phyloP scores from a whole-genome alignment of 495 filamentous ascomycete species.

The Xylaria castorea region DNA sequence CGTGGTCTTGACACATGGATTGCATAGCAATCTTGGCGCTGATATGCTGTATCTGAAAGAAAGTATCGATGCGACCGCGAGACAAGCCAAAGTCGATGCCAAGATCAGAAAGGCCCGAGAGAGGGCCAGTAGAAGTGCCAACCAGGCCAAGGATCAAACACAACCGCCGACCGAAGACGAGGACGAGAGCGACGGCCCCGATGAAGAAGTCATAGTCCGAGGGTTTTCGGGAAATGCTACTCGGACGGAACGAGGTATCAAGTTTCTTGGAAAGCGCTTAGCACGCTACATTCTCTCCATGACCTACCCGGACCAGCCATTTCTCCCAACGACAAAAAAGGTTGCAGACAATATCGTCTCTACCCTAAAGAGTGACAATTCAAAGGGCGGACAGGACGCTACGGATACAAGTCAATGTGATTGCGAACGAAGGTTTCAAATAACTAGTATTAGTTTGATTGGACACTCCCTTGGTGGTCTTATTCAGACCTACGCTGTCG shows the following conservation, averaged over 20 bases:
- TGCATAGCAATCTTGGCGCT: conserved; percentile 95
- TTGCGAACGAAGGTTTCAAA: conserved; percentile 73
- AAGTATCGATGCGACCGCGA: conserved; percentile 85
- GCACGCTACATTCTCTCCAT: conserved; percentile 89
- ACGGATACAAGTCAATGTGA: conserved; percentile 49
- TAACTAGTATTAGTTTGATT: conserved; percentile 95
- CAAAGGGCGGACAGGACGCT: conserved; percentile 56
- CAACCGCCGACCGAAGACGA: conserved; percentile 44
- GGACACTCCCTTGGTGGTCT: conserved; percentile 92
- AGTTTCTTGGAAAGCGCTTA: conserved; percentile 92
- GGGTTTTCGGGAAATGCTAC: conserved; percentile 90
- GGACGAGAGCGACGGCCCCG: conserved; percentile 66
- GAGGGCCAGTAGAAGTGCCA: conserved; percentile 46
- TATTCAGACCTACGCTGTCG: conserved; percentile 93
- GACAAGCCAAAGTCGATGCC: conserved; percentile 67
- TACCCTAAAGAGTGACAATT: conserved; percentile 39
- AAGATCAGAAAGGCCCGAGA: conserved; percentile 61
- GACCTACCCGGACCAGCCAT: conserved; percentile 92
- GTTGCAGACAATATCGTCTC: conserved; percentile 50
- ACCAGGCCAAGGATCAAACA: conserved; percentile 62
- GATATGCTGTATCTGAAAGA: conserved; percentile 99
- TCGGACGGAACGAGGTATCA: conserved; percentile 91
- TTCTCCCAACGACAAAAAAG: conserved; percentile 68
- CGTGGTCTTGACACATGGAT: conserved; percentile 89
- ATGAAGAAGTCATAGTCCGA: conserved; percentile 92